A percentile compares a stretch with the other conserved stretches of the same genome.
Conservation (phyloP, 345 rosid genomes). For the Brassica carinata region DNA sequence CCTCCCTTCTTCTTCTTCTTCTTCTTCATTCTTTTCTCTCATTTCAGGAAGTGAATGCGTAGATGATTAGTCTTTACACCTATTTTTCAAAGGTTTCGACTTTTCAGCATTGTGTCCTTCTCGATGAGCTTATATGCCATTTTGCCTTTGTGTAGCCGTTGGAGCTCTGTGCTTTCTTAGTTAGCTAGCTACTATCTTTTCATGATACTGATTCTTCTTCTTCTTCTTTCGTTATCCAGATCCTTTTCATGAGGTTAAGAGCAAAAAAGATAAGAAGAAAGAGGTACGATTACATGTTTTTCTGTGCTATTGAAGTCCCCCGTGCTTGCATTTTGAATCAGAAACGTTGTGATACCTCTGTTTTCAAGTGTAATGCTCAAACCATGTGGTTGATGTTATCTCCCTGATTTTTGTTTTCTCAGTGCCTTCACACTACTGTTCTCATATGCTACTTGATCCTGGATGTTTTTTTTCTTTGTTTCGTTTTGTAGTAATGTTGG, state of each 20-base stretch:
- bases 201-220: not conserved
- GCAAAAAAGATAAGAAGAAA: slow-evolving; percentile 88
- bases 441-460: not conserved
- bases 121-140: not conserved
- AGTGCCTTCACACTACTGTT: not conserved
- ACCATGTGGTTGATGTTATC: not conserved
- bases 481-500: not conserved
- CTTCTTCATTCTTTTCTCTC: not conserved
- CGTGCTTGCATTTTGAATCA: too few species aligned
- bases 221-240: slow-evolving; percentile 45
- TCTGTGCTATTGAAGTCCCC: not conserved
- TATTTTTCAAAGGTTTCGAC: not conserved
- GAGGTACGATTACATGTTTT: slow-evolving; percentile 50
- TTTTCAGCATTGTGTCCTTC: not conserved
- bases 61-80: not conserved
- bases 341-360: not conserved
- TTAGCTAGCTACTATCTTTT: too few species aligned
- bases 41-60: slow-evolving; percentile 1
- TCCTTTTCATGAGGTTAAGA: slow-evolving; percentile 95
- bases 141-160: too few species aligned
- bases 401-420: not conserved
- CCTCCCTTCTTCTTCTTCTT: too few species aligned
- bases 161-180: too few species aligned
- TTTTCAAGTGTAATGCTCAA: not conserved
- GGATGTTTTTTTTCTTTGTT: not conserved